Percentiles rank a stretch among this genome's conserved stretches.
Conservation (phyloP, 495 filamentous ascomycete genomes). For the Penicillium cinerascens region DNA sequence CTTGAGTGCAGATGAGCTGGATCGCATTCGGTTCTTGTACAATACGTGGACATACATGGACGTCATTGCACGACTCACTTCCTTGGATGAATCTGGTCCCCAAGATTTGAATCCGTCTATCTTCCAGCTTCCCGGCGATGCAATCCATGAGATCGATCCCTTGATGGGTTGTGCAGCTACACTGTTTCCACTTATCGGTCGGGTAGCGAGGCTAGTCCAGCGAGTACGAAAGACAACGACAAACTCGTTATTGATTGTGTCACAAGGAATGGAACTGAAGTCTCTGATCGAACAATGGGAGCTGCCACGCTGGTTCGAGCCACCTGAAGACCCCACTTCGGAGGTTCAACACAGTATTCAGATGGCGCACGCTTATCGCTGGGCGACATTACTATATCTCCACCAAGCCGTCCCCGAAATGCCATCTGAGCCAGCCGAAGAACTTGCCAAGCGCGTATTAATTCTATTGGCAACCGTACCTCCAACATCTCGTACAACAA, state of each 20-base stretch:
- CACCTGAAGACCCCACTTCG: constrained; percentile 63
- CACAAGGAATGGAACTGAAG: constrained; percentile 63
- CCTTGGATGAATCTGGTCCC: constrained; percentile 56
- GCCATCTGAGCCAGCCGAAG: constrained; percentile 53
- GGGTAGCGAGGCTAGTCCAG: constrained; percentile 65
- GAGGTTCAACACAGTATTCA: constrained; percentile 64
- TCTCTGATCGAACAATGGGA: constrained; percentile 61
- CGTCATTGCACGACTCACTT: constrained; percentile 72
- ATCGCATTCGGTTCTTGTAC: constrained; percentile 64
- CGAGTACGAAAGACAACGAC: constrained; percentile 54
- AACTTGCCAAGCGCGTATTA: constrained; percentile 61
- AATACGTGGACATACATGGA: constrained; percentile 84
- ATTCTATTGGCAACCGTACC: constrained; percentile 62
- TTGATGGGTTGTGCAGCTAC: constrained; percentile 71
- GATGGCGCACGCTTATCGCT: constrained; percentile 74
- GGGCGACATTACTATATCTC: constrained; percentile 70
- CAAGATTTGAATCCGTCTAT: constrained; percentile 49
- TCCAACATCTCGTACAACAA: constrained; percentile 58
- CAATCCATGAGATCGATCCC: constrained; percentile 63
- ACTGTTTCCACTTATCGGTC: constrained; percentile 70
- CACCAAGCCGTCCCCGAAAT: constrained; percentile 78
- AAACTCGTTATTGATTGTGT: constrained; percentile 61
- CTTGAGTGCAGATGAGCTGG: constrained; percentile 40
- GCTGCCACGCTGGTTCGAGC: constrained; percentile 53
- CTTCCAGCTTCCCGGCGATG: constrained; percentile 36